phyloP scores from a whole-genome alignment of 257 asterid genomes.

The Cynanchum wilfordii region DNA sequence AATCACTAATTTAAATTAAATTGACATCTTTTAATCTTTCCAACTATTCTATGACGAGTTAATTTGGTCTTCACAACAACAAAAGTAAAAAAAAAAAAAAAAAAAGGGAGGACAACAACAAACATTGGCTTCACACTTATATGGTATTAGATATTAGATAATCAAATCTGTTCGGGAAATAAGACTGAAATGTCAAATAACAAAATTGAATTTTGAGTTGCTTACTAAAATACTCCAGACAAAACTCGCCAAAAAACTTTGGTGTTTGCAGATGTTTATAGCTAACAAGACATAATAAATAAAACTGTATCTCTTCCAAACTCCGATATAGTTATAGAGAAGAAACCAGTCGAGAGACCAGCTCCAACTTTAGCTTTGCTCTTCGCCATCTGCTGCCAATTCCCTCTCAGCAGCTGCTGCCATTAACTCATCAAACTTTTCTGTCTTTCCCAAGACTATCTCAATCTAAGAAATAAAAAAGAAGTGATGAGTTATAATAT shows the following conservation, averaged over 20 bases:
- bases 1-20: too few species aligned
- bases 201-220: conserved; percentile 18
- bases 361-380: conserved; percentile 15
- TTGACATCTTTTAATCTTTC: too few species aligned
- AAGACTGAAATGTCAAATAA: background rate
- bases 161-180: conserved; percentile 7
- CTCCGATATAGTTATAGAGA: background rate
- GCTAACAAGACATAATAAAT: background rate
- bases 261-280: background rate
- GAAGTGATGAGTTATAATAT: background rate
- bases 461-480: conserved; percentile 25
- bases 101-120: too few species aligned
- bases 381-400: conserved; percentile 26
- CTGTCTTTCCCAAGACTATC: conserved; percentile 32
- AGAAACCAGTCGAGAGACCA: conserved; percentile 3
- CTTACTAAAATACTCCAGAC: background rate
- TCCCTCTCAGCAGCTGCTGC: conserved; percentile 34
- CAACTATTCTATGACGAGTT: too few species aligned
- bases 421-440: conserved; percentile 36
- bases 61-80: too few species aligned
- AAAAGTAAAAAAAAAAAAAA: too few species aligned
- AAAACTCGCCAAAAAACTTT: conserved; percentile 1
- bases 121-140: background rate
- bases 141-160: too few species aligned
- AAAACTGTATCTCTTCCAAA: background rate